phyloP scores from a whole-genome alignment of 2,329 filamentous ascomycete genomes.

The Trichophyton verrucosum region DNA sequence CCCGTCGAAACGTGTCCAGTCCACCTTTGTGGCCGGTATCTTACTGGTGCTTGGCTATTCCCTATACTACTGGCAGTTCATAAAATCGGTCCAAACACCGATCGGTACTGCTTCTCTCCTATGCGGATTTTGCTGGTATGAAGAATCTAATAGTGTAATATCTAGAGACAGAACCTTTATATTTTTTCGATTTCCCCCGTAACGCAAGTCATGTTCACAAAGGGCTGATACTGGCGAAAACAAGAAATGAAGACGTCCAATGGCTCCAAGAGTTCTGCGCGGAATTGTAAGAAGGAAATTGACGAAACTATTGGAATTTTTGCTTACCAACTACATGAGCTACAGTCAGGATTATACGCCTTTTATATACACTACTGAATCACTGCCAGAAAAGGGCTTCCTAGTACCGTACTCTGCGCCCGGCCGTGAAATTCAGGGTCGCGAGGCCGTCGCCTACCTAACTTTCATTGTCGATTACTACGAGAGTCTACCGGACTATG shows the following conservation, averaged over 20 bases:
- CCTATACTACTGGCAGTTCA: background rate
- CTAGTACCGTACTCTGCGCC: background rate
- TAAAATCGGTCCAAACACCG: background rate
- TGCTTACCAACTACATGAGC: background rate
- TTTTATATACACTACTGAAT: background rate
- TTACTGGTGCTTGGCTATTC: background rate
- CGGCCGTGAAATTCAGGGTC: constrained; percentile 13
- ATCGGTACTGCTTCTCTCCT: background rate
- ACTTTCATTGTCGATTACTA: constrained; percentile 38
- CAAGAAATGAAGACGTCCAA: background rate
- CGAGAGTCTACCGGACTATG: constrained; percentile 38
- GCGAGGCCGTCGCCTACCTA: constrained; percentile 37
- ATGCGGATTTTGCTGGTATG: background rate
- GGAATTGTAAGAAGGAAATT: background rate
- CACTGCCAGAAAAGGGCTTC: background rate
- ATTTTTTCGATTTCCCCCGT: background rate
- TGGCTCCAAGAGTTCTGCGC: background rate
- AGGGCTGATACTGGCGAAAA: background rate
- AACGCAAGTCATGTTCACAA: background rate
- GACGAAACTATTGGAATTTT: background rate
- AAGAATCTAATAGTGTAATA: background rate
- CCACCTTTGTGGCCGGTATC: background rate
- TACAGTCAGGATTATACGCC: background rate
- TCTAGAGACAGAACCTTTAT: background rate
- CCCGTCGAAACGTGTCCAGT: too few relatives aligned